Base-by-base conservation (phyloP, 73 alveolate species). In the Stentor roeselii region DNA sequence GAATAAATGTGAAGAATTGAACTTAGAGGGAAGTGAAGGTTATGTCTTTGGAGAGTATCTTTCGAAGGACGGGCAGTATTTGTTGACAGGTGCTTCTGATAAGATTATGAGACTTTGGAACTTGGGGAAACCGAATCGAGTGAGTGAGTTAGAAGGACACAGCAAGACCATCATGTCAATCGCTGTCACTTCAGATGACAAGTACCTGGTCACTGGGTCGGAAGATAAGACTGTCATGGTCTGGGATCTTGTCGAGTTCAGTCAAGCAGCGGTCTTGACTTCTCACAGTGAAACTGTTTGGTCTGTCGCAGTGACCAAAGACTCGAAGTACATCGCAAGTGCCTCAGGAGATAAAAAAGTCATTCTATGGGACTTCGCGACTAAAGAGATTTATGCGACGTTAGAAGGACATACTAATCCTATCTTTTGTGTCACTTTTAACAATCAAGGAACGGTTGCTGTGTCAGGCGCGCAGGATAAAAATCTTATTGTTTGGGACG, bases 401-500 rank as follows among this genome's bases (percentile, higher is more conserved):
- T 86, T 98, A 83, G 98, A 94, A 90, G 99, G 99, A 30, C 99
- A 98, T 82, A 89, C 95, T 60, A 97, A 93, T 82, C 85, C 93
- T 82, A 97, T 98, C 0, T 93, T 88, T 78, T 92, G 94, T 41
- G 90, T 98, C 4, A 91, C 96, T 36, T 92, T 95, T 93, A 99
- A 96, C 88, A 99, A 98, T 61, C 84, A 94, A 86, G 99, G 99
- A 36, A 87, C 93, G 61, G 95, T 87, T 93, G 85, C 95, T 50
- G 89, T 97, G 40, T 91, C 99, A 31, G 95, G 98, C 35, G 87
- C 97, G 58, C 93, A 93, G 84, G 99, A 98, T 90, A 85, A 97
- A 3, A 95, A 98, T 6, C 85, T 98, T 3, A 98, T 95, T 90
- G 94, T 98, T n/a, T 98, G 99, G 99, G 99, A 98, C 90, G 89